Conservation (phyloP, 2,329 filamentous ascomycete genomes). For the Aspergillus sp. region DNA sequence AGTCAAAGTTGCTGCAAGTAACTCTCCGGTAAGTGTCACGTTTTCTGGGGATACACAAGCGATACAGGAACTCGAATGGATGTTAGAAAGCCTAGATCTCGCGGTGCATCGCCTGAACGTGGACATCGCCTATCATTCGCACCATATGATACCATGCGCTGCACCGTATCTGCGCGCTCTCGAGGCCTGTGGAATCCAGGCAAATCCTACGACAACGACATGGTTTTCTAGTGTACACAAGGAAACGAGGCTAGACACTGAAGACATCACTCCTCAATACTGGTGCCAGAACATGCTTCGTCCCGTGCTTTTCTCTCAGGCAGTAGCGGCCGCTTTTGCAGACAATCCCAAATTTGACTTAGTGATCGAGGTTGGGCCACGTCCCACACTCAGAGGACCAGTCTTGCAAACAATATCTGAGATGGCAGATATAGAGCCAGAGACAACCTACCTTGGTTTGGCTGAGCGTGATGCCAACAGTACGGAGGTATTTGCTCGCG, state of each 20-base stretch:
- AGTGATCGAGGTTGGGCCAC: slow-evolving; percentile 29
- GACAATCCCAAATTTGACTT: slow-evolving; percentile 33
- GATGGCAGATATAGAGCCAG: not conserved
- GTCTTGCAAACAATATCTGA: slow-evolving; percentile 15
- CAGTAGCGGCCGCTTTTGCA: slow-evolving; percentile 21
- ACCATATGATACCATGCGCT: slow-evolving; percentile 44
- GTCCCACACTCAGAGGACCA: slow-evolving; percentile 27
- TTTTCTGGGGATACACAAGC: slow-evolving; percentile 47
- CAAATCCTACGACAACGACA: not conserved
- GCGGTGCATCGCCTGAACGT: slow-evolving; percentile 42
- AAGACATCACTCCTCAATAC: slow-evolving; percentile 26
- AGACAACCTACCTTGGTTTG: not conserved
- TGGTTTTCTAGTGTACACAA: slow-evolving; percentile 37
- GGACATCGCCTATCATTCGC: slow-evolving; percentile 49
- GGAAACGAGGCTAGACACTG: slow-evolving; percentile 33
- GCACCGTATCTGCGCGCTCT: slow-evolving; percentile 31
- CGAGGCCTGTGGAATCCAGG: slow-evolving; percentile 6
- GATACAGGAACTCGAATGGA: slow-evolving; percentile 25
- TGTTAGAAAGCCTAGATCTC: slow-evolving; percentile 23
- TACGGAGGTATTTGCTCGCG: slow-evolving; percentile 8
- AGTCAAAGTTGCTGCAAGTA: slow-evolving; percentile 41
- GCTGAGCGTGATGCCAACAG: slow-evolving; percentile 18
- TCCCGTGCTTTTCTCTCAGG: slow-evolving; percentile 36
- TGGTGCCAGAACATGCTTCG: slow-evolving; percentile 41
- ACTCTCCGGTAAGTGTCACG: slow-evolving; percentile 48